Evolutionary conservation across 176 grass and related monocot genomes (phyloP).

Genomic region (Oropetium thomaeum): DNA sequence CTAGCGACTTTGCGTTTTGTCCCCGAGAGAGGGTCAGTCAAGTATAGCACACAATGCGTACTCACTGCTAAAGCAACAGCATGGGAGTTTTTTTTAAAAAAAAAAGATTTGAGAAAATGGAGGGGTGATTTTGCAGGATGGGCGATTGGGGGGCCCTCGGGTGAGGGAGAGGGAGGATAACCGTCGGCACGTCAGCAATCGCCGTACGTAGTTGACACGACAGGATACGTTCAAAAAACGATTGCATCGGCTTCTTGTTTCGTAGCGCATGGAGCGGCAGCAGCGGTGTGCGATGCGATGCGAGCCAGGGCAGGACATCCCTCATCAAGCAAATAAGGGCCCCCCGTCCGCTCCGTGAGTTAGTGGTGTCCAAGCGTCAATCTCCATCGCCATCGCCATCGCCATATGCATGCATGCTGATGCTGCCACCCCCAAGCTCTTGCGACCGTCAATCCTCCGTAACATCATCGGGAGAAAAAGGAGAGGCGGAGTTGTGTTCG

Average conservation of each 20-base stretch:
- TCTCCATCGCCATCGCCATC: not conserved
- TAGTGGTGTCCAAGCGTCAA: conserved; percentile 39
- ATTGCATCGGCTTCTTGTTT: not conserved
- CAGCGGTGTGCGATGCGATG: not conserved
- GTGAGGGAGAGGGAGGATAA: not conserved
- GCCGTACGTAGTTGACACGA: not conserved
- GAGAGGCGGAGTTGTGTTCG: not conserved
- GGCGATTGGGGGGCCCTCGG: not conserved
- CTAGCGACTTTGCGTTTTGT: not conserved
- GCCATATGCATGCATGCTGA: no score
- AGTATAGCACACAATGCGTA: no score
- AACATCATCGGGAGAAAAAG: not conserved
- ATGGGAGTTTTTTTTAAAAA: no score
- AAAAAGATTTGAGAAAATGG: no score
- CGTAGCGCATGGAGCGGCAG: not conserved
- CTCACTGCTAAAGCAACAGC: no score
- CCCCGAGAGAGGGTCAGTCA: not conserved
- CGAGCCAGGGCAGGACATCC: not conserved
- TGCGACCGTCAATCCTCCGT: not conserved
- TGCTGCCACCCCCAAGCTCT: not conserved
- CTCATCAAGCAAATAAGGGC: no score
- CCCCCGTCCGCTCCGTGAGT: conserved; percentile 25
- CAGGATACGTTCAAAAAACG: conserved; percentile 11
- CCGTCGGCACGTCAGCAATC: not conserved
- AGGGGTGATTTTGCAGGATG: not conserved